These are phyloP conservation scores for Hyphopichia buzzinii DNA, from an alignment of 1,139 yeast species.

Conservation along the genomic window DNA sequence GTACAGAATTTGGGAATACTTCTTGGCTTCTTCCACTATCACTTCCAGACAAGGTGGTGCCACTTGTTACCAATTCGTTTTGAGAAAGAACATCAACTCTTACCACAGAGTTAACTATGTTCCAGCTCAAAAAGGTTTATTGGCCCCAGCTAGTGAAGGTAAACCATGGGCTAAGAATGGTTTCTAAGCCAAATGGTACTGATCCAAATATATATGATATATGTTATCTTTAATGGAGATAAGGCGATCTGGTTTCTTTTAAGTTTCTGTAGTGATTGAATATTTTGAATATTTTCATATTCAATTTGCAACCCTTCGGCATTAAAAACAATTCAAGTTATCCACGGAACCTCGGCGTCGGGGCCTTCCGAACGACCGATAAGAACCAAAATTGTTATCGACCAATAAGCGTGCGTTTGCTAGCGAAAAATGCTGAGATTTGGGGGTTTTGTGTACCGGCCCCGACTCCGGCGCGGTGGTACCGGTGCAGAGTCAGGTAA, in stretches of 20 bases:
- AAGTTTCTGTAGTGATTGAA: no score
- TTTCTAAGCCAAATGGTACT: neutral
- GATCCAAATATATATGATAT: no score
- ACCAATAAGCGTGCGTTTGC: neutral
- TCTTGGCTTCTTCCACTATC: constrained; percentile 77
- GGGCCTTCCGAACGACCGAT: constrained; percentile 8
- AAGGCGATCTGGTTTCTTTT: no score
- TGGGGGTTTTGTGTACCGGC: no score
- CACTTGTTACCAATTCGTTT: constrained; percentile 84
- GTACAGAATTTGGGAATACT: constrained; percentile 94
- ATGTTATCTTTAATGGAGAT: neutral
- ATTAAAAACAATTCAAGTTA: neutral
- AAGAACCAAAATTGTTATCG: neutral
- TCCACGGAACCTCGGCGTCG: constrained; percentile 6
- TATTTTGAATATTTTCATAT: no score
- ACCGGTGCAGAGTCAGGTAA: neutral
- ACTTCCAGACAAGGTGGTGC: constrained; percentile 94
- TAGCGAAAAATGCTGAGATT: neutral
- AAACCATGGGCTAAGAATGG: constrained; percentile 36
- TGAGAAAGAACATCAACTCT: constrained; percentile 85
- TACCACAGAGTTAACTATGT: constrained; percentile 81
- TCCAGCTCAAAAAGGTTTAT: constrained; percentile 75
- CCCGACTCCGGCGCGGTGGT: neutral
- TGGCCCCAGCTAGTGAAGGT: constrained; percentile 58
- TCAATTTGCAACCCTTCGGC: neutral